Evolutionary conservation across 306 rosid genomes (phyloP), one percentile per base, ranked within the genome.

Genomic region (Styphnolobium japonicum): DNA sequence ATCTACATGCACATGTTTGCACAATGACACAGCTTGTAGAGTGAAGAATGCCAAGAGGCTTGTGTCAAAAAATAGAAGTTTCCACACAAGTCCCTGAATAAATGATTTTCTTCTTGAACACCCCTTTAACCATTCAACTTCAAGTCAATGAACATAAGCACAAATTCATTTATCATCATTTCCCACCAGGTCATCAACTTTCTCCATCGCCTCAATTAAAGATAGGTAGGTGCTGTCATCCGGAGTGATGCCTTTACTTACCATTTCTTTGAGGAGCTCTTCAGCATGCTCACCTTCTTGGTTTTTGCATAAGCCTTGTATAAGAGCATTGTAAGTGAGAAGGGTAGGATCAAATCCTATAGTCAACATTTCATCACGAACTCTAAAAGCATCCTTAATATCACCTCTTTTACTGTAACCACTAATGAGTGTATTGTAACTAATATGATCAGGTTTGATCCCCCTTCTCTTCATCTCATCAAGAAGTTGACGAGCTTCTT

Each of bases 261-360:
- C 85, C 97, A 92, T 92, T 83, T 94, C 97, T 79, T 79, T 86
- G 57, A 93, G 96, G 51, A 95, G 98, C 83, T 84, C 96, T 85
- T 92, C 96, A 25, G 98, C 96, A 45, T 63, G 93, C 78, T 81
- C 88, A 3, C 92, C 90, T 82, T 91, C 93, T 69, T 71, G 83
- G 74, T 77, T 95, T 85, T 89, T 92, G 84, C 93, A 87, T 61
- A 90, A 69, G 57, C 94, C 97, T 78, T 85, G 86, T 73, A 94
- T 87, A 53, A 94, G 97, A 71, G 94, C 97, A 82, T 92, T 92
- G 87, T 94, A 94, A 36, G 97, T 94, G 43, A 92, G 91, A 83
- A 84, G 85, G 5, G 97, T 94, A 29, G 98, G 98, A 87, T 94
- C 73, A 86, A 92, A 90, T 78, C 98, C 97, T 39, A 15, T 83